Percentiles rank a stretch among this genome's conserved stretches.
phyloP scores from a whole-genome alignment of 192 early-diverging fungal genomes.

The Coemansia sp. region DNA sequence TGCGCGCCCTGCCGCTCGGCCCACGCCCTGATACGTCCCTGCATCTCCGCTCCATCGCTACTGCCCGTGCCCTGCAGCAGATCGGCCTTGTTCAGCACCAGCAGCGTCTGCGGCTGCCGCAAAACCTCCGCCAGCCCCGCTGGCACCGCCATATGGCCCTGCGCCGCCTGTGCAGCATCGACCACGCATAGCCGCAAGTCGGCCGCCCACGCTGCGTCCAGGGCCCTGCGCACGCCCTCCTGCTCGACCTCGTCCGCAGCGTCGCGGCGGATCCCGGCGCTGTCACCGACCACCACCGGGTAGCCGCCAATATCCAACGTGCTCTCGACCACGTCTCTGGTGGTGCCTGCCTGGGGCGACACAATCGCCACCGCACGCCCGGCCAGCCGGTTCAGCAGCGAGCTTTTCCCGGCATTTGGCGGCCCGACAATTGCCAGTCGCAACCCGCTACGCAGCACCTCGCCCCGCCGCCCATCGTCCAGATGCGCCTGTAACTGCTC shows the following conservation, averaged over 20 bases:
- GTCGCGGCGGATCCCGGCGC: slow-evolving; percentile 59
- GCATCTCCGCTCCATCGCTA: no score
- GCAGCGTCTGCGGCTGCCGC: slow-evolving; percentile 48
- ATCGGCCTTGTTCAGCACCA: slow-evolving; percentile 67
- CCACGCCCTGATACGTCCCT: neutral
- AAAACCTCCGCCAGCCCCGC: slow-evolving; percentile 25
- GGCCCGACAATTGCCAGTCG: slow-evolving; percentile 68
- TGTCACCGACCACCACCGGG: slow-evolving; percentile 71
- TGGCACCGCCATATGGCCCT: slow-evolving; percentile 9
- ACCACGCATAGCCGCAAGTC: slow-evolving; percentile 69
- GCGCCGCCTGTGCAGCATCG: slow-evolving; percentile 11
- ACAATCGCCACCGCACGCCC: slow-evolving; percentile 73
- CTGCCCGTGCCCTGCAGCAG: neutral
- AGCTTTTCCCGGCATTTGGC: slow-evolving; percentile 77
- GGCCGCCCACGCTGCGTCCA: slow-evolving; percentile 47
- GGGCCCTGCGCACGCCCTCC: slow-evolving; percentile 64
- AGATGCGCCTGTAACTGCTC: slow-evolving; percentile 44
- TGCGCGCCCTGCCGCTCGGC: neutral
- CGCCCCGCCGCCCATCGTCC: slow-evolving; percentile 63
- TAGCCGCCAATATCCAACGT: slow-evolving; percentile 71
- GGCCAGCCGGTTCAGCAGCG: slow-evolving; percentile 65
- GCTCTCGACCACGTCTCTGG: slow-evolving; percentile 70
- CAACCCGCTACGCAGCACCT: slow-evolving; percentile 70
- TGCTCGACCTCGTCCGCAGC: slow-evolving; percentile 61
- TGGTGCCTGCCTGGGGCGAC: slow-evolving; percentile 70